Conservation (phyloP, 2,329 filamentous ascomycete species). For the Aquanectria penicillioides region DNA sequence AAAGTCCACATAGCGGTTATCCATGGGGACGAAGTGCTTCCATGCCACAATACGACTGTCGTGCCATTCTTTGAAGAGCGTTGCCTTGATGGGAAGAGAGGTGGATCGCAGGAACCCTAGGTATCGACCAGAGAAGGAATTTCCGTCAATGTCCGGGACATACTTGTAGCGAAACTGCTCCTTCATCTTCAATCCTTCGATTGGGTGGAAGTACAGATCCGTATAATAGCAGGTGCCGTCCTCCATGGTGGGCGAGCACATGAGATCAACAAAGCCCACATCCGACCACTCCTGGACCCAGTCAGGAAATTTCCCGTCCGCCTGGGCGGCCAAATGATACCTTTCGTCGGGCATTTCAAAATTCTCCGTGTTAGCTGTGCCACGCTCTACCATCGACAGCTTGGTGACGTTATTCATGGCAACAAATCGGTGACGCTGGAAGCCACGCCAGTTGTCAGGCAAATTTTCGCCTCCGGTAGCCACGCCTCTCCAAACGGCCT, state of each 20-base stretch:
- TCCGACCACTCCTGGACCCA: constrained; percentile 63
- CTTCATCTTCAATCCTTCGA: constrained; percentile 53
- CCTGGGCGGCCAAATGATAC: constrained; percentile 60
- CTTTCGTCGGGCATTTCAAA: constrained; percentile 61
- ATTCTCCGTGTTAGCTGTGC: constrained; percentile 56
- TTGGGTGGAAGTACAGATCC: constrained; percentile 54
- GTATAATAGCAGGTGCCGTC: constrained; percentile 60
- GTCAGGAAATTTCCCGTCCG: constrained; percentile 54
- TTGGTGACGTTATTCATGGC: constrained; percentile 76
- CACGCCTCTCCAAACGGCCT: constrained; percentile 72
- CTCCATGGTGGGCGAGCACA: constrained; percentile 55
- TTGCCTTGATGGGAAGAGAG: constrained; percentile 79
- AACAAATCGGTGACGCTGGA: constrained; percentile 80
- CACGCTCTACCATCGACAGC: constrained; percentile 59
- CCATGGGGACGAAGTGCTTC: constrained; percentile 85
- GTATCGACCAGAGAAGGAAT: constrained; percentile 75
- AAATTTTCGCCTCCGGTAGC: constrained; percentile 71
- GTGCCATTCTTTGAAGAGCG: constrained; percentile 84
- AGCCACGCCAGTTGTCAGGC: constrained; percentile 73
- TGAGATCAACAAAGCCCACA: constrained; percentile 64
- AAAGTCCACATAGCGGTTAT: constrained; percentile 76
- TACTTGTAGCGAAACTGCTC: constrained; percentile 73
- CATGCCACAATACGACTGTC: constrained; percentile 78
- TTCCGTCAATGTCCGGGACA: constrained; percentile 81
- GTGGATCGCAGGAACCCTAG: constrained; percentile 75